Conservation (phyloP, 2,329 filamentous ascomycete species). For the Cladobotryum mycophilum region DNA sequence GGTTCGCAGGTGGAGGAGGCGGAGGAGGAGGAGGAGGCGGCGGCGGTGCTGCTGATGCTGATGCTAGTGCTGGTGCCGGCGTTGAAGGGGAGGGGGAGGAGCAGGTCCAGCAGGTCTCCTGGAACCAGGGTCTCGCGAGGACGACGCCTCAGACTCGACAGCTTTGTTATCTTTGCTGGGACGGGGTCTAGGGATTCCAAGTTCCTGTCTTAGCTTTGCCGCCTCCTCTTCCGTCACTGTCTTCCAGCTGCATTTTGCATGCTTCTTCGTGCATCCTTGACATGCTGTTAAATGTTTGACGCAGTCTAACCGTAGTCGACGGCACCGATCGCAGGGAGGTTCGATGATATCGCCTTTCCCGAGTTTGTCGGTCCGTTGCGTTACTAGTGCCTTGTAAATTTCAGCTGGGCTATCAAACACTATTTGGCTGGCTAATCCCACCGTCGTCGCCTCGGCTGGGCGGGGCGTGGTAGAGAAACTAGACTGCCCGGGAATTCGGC, state of each 20-base stretch:
- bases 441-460: not conserved
- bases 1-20: not conserved
- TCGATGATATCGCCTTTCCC: conserved; percentile 66
- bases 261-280: conserved; percentile 82
- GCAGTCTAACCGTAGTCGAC: conserved; percentile 73
- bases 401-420: conserved; percentile 23
- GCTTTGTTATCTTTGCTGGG: not conserved
- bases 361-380: conserved; percentile 68
- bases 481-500: conserved; percentile 11
- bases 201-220: conserved; percentile 23
- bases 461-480: conserved; percentile 5
- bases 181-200: conserved; percentile 13
- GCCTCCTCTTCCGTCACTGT: conserved; percentile 69
- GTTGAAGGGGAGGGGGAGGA: not conserved
- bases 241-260: conserved; percentile 83
- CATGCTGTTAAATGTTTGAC: conserved; percentile 83
- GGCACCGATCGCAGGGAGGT: conserved; percentile 81
- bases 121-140: not conserved
- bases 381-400: conserved; percentile 51
- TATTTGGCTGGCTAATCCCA: not conserved
- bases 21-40: not conserved
- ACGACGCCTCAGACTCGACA: not conserved
- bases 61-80: no score
- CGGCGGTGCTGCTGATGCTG: not conserved
- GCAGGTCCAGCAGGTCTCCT: not conserved